Conservation (phyloP, 2,329 filamentous ascomycete genomes). For the Sclerotinia sclerotiorum region DNA sequence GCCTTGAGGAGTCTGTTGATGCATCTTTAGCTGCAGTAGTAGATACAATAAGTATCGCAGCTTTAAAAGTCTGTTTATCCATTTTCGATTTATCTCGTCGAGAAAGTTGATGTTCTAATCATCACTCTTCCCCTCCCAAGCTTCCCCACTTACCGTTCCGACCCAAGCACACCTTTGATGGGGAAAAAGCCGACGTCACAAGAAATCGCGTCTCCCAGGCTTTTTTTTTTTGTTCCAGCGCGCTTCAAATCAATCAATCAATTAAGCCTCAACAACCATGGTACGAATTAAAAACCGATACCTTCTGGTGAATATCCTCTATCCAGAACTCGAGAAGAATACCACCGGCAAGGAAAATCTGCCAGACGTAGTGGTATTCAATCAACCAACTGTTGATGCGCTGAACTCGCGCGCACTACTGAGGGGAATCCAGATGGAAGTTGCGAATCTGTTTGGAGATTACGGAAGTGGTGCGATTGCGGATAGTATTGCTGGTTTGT, state of each 20-base stretch:
- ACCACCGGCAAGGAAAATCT: conserved; percentile 42
- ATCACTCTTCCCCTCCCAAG: background rate
- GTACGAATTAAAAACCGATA: conserved; percentile 96
- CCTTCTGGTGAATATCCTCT: conserved; percentile 89
- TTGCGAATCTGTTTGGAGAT: conserved; percentile 79
- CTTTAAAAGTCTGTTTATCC: conserved; percentile 55
- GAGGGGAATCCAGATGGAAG: conserved; percentile 67
- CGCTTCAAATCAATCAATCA: background rate
- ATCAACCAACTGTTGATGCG: conserved; percentile 72
- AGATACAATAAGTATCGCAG: conserved; percentile 82
- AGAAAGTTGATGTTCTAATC: background rate
- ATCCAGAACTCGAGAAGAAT: conserved; percentile 56
- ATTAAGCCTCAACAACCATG: conserved; percentile 54
- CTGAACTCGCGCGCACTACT: conserved; percentile 66
- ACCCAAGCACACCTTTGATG: background rate
- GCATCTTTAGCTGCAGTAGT: conserved; percentile 83
- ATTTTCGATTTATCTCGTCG: conserved; percentile 36
- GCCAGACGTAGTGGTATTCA: conserved; percentile 67
- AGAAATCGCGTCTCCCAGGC: conserved; percentile 23
- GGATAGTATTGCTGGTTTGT: conserved; percentile 65
- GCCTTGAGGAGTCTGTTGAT: conserved; percentile 72
- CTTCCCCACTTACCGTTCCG: conserved; percentile 15
- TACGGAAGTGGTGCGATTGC: conserved; percentile 77
- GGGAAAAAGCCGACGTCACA: conserved; percentile 17
- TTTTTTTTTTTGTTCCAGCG: conserved; percentile 15